Evolutionary conservation across 2,329 filamentous ascomycete genomes (phyloP).

Genomic region (Peltaster fructicola): DNA sequence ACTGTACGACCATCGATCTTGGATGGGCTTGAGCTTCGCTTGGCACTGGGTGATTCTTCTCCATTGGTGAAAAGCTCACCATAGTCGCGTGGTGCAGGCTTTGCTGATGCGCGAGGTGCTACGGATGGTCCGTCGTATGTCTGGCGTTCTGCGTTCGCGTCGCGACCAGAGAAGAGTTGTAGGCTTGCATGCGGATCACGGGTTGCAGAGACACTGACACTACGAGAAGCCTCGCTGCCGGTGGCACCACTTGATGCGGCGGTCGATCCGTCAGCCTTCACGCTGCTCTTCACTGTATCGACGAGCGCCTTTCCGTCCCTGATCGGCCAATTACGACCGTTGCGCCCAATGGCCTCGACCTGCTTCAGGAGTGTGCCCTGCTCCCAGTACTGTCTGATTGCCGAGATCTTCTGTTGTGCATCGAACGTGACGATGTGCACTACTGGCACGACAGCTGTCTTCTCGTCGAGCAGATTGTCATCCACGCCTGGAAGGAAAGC

Average conservation of each 20-base stretch:
- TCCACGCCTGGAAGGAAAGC: slow-evolving; percentile 77
- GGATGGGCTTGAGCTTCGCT: slow-evolving; percentile 16
- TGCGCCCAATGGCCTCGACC: slow-evolving; percentile 79
- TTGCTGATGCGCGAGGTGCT: slow-evolving; percentile 50
- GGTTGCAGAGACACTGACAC: slow-evolving; percentile 17
- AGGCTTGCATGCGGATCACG: slow-evolving; percentile 45
- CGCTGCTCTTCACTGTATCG: slow-evolving; percentile 33
- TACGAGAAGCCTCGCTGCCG: slow-evolving; percentile 11
- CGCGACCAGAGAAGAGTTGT: slow-evolving; percentile 54
- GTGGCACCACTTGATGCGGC: slow-evolving; percentile 13
- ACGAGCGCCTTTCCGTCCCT: slow-evolving; percentile 71
- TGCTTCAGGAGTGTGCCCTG: slow-evolving; percentile 85
- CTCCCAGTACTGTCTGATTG: slow-evolving; percentile 88
- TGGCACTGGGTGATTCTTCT: slow-evolving; percentile 21
- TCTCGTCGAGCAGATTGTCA: slow-evolving; percentile 83
- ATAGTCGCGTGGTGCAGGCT: slow-evolving; percentile 47
- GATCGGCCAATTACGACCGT: slow-evolving; percentile 89
- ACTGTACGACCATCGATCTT: slow-evolving; percentile 21
- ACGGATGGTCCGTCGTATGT: slow-evolving; percentile 32
- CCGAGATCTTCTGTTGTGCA: slow-evolving; percentile 55
- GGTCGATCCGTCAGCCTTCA: slow-evolving; percentile 12
- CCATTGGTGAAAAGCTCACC: slow-evolving; percentile 49
- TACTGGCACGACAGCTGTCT: slow-evolving; percentile 59
- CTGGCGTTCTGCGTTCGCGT: slow-evolving; percentile 37
- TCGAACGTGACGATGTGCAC: slow-evolving; percentile 88